Base-by-base conservation (phyloP, 345 rosid species). In the Raphanus sativus region DNA sequence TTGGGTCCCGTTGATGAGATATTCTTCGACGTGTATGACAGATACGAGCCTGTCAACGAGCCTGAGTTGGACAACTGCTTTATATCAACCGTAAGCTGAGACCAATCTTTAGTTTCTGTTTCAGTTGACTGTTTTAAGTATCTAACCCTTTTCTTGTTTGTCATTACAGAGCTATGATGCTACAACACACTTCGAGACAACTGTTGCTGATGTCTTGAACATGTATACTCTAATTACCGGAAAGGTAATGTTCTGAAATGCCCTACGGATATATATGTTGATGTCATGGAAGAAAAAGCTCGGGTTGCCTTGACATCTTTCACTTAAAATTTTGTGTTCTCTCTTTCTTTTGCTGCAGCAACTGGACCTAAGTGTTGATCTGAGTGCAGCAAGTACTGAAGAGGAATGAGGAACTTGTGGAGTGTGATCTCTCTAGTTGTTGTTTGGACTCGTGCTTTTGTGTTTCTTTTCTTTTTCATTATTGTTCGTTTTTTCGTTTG, bases 151-250 rank as follows among this genome's bases (percentile, higher is more conserved):
- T 59, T 61, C 69, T 59, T 62, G 64, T 55, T 55, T 77, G 30
- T 21, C 5, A 71, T 48, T n/a, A 84, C 94, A 92, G 99, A 92
- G 99, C 74, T 95, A 95, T 77, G 99, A 95, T 87, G 87, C 99
- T 45, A 91, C 98, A 70, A 95, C 98, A 36, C 99, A 95, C 85
- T 92, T 95, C 30, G 99, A 95, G 75, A 86, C 96, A 16, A 95
- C 97, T 34, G 98, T 95, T 21, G 76, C 62, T 6, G 99, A 95
- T 82, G 99, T 95, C 62, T 87, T 92, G 68, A 83, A 88, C 86
- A 89, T 91, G 97, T 95, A 92, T 73, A 86, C 89, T 68, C 16
- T 87, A 88, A 92, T 92, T 80, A 95, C 99, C 1, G 99, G 99
- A 84, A 95, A 95, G 98, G 99, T 92, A 82, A 45, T 70, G 55